phyloP scores from a whole-genome alignment of 179 eudicot genomes.

The Amaranthus tricolor region DNA sequence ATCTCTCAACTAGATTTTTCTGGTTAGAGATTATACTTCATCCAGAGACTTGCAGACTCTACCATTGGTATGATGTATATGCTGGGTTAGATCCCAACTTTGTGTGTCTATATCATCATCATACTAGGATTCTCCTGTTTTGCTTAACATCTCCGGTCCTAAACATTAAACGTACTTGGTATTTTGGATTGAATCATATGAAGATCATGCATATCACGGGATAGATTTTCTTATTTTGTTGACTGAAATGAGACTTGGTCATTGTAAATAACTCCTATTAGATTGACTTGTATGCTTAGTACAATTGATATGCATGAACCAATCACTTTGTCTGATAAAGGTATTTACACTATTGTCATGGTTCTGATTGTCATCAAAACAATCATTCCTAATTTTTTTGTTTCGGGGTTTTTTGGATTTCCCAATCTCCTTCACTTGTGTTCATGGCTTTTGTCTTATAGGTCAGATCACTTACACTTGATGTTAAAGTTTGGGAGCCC shows the following conservation, averaged over 20 bases:
- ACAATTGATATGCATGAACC: too few species aligned
- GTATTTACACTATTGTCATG: neutral
- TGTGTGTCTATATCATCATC: too few species aligned
- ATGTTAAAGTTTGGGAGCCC: slow-evolving; percentile 97
- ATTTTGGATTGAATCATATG: neutral
- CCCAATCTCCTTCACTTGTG: slow-evolving; percentile 8
- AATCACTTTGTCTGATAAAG: neutral
- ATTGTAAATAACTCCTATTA: too few species aligned
- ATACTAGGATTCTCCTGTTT: neutral
- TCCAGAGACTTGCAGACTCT: too few species aligned
- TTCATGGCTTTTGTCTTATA: slow-evolving; percentile 23
- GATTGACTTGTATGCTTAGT: too few species aligned
- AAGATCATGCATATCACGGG: neutral
- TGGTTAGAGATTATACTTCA: neutral
- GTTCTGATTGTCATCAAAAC: neutral
- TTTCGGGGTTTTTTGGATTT: neutral
- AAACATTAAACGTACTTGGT: neutral
- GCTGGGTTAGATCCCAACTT: too few species aligned
- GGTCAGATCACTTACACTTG: slow-evolving; percentile 97
- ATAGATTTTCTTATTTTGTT: neutral
- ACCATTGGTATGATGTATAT: too few species aligned
- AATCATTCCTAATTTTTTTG: neutral
- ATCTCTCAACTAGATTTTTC: neutral
- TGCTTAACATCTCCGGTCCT: neutral
- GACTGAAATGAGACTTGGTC: too few species aligned